Evolutionary conservation across 805 yeast genomes (phyloP).

Genomic region (Candida krabiensis): DNA sequence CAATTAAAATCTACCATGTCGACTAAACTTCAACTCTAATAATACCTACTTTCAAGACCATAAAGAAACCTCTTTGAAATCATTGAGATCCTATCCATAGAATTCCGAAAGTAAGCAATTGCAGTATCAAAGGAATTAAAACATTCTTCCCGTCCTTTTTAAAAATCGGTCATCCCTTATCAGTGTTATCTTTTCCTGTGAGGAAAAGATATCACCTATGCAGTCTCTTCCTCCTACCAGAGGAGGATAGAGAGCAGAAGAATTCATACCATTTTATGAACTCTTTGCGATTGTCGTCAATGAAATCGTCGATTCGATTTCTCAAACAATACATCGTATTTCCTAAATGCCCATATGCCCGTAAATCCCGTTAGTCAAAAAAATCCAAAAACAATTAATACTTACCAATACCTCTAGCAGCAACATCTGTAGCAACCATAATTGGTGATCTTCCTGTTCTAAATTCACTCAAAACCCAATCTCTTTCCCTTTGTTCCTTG

Average conservation of each 20-base stretch:
- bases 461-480: slow-evolving; percentile 95
- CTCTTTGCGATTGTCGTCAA: too few relatives aligned
- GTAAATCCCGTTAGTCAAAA: slow-evolving; percentile 12
- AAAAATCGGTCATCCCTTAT: slow-evolving; percentile 4
- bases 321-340: neutral
- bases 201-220: too few relatives aligned
- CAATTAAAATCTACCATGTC: too few relatives aligned
- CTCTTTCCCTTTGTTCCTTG: slow-evolving; percentile 96
- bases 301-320: neutral
- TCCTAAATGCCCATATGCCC: slow-evolving; percentile 4
- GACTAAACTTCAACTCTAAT: too few relatives aligned
- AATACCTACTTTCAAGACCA: too few relatives aligned
- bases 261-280: slow-evolving; percentile 6
- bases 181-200: slow-evolving; percentile 3
- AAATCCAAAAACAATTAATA: slow-evolving; percentile 31
- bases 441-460: slow-evolving; percentile 90
- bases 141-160: slow-evolving; percentile 5
- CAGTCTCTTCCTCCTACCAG: too few relatives aligned
- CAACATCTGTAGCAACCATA: slow-evolving; percentile 99
- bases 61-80: too few relatives aligned
- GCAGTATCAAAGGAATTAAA: slow-evolving; percentile 8
- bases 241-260: neutral
- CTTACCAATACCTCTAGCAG: slow-evolving; percentile 99
- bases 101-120: too few relatives aligned
- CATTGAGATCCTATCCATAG: too few relatives aligned